A percentile compares a stretch with the other conserved stretches of the same genome.
Conservation (phyloP, 1,139 yeast genomes). For the Taiozyma onychis region DNA sequence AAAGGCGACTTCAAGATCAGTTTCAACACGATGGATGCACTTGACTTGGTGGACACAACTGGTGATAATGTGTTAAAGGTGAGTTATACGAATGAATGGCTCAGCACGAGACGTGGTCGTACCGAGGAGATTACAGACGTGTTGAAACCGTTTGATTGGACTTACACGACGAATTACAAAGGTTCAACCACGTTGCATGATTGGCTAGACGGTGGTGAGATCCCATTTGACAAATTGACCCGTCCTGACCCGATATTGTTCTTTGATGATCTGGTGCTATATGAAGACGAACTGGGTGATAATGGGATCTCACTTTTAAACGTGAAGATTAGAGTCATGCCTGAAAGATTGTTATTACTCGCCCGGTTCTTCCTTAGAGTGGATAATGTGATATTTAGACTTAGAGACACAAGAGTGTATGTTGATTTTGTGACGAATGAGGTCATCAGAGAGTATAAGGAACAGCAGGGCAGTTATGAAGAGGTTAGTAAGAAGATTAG, state of each 20-base stretch:
- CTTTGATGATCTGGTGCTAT: slow-evolving; percentile 82
- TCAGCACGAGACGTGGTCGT: slow-evolving; percentile 48
- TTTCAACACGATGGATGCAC: slow-evolving; percentile 78
- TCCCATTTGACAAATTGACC: slow-evolving; percentile 68
- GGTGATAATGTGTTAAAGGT: slow-evolving; percentile 56
- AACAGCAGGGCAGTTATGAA: slow-evolving; percentile 63
- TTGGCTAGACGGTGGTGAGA: slow-evolving; percentile 25
- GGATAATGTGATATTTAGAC: slow-evolving; percentile 79
- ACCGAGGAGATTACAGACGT: slow-evolving; percentile 29
- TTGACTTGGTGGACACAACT: slow-evolving; percentile 54
- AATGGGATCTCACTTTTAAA: slow-evolving; percentile 82
- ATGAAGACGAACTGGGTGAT: slow-evolving; percentile 94
- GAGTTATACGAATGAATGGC: slow-evolving; percentile 88
- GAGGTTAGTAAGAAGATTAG: slow-evolving; percentile 44
- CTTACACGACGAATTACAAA: slow-evolving; percentile 74
- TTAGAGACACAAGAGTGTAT: slow-evolving; percentile 79
- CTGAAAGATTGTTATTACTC: slow-evolving; percentile 64
- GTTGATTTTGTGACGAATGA: slow-evolving; percentile 65
- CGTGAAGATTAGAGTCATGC: slow-evolving; percentile 87
- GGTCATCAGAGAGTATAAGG: slow-evolving; percentile 73
- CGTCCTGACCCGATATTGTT: slow-evolving; percentile 82
- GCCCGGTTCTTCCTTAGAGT: slow-evolving; percentile 80
- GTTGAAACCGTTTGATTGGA: slow-evolving; percentile 92
- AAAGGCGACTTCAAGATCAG: slow-evolving; percentile 40
- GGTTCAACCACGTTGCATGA: slow-evolving; percentile 40